phyloP scores from a whole-genome alignment of 805 yeast genomes.

The Pichia deserticola region DNA sequence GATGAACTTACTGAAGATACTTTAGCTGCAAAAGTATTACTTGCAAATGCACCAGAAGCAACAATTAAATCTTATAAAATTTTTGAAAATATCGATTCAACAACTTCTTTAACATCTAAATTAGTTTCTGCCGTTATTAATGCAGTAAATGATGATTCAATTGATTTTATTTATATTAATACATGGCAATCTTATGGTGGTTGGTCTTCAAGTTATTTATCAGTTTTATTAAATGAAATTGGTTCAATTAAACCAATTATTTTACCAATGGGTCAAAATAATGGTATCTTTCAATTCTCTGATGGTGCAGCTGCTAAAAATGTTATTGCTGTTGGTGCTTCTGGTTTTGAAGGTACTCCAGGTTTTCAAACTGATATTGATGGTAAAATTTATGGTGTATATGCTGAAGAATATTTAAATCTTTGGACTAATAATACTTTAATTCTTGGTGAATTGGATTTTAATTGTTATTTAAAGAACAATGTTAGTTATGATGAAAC shows the following conservation, averaged over 20 bases:
- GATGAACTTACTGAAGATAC: conserved; percentile 5
- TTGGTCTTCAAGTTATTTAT: conserved; percentile 1
- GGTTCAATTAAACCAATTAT: conserved; percentile 3
- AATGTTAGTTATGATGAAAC: neutral
- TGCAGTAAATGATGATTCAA: conserved; percentile 1
- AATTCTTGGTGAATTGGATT: neutral
- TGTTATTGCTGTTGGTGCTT: conserved; percentile 6
- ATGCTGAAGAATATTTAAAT: neutral
- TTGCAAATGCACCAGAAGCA: conserved; percentile 1
- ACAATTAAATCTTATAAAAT: conserved; percentile 5
- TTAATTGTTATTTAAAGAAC: neutral
- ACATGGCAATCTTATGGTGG: conserved; percentile 7
- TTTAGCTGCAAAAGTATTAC: conserved; percentile 4
- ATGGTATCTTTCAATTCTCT: conserved; percentile 7
- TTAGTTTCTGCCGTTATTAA: neutral
- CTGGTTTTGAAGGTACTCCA: conserved; percentile 3
- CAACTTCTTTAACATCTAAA: neutral
- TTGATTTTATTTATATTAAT: conserved; percentile 7
- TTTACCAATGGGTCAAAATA: conserved; percentile 6
- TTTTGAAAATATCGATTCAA: neutral
- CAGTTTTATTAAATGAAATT: neutral
- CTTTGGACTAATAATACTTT: neutral
- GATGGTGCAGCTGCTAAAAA: conserved; percentile 8
- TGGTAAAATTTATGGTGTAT: neutral
- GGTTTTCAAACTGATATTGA: conserved; percentile 1